Evolutionary conservation across 192 early-diverging fungal genomes (phyloP), one percentile per base, ranked within the genome.

Genomic region (Coemansia aciculifera): DNA sequence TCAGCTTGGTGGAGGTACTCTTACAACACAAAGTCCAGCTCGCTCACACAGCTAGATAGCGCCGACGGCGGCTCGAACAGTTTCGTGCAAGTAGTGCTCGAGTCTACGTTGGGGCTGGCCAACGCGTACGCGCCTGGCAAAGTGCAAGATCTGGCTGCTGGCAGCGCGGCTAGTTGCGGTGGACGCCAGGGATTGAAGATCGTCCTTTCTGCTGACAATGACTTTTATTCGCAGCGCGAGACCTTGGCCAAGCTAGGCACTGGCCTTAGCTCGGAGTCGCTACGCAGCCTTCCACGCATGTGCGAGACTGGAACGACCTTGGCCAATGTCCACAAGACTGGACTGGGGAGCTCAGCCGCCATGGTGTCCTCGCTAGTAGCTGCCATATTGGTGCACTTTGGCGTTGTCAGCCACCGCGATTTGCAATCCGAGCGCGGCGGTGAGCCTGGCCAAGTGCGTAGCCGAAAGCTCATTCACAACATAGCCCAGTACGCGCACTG

Each of bases 181-280:
- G 54, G 54, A 7, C 68, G 59, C 10, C 32, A 39, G 15, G 89
- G 91, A 11, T 74, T 96, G 17, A 85, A 86, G 52, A 89, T 99
- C 44, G 71, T 84, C 10, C 90, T 99, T 46, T 73, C 91, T 19
- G 96, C 92, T n/a, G 88, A 94, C 84, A 99, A 98, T 71, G 98
- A 99, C 79, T 99, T 99, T 78, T 99, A 99, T 77, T 99, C 98
- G 13, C 96, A 98, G 84, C 85, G 90, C n/a, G 87, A 46, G 19
- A 76, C 91, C 81, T 86, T 95, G 19, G 70, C 71, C 15, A 73
- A 57, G 23, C 62, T 63, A 13, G 77, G 84, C 8, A 74, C 90
- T 23, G 69, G 79, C 11, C 71, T 88, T 11, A 89, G 84, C 29
- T 74, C 85, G 7, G 73, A 73, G 29, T 88, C 92, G 9, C 84